Conservation (phyloP, 257 asterid genomes). For the Solanum ahanhuiri region DNA sequence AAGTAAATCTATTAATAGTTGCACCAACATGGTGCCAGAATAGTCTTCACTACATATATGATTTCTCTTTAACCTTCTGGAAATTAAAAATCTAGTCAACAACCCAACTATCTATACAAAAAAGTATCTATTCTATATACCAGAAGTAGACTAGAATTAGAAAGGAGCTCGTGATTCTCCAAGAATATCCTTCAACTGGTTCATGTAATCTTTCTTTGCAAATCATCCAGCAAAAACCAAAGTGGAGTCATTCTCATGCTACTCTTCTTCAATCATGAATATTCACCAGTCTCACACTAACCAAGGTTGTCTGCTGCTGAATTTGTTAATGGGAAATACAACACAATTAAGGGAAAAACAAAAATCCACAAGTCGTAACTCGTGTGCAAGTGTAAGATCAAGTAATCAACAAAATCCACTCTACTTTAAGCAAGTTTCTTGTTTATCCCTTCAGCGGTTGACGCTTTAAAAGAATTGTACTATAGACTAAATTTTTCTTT, state of each 20-base stretch:
- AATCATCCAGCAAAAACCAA: neutral
- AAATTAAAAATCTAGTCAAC: neutral
- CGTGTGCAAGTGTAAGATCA: neutral
- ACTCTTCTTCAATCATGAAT: neutral
- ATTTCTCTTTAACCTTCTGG: neutral
- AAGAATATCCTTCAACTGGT: neutral
- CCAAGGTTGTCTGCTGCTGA: neutral
- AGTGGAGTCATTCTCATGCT: neutral
- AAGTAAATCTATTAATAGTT: neutral
- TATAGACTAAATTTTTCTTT: neutral
- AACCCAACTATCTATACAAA: neutral
- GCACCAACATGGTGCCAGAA: neutral
- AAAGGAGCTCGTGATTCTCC: neutral
- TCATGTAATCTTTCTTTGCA: neutral
- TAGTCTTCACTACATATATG: neutral
- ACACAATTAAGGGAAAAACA: neutral
- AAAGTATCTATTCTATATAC: neutral
- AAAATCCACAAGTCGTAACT: neutral
- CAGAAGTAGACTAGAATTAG: neutral
- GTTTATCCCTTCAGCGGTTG: neutral
- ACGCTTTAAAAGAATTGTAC: neutral
- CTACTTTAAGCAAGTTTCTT: neutral
- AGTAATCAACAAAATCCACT: neutral
- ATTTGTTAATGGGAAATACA: neutral
- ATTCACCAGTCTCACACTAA: neutral